A percentile compares a stretch with the other conserved stretches of the same genome.
Conservation (phyloP, 345 rosid genomes). For the Acer yangbiense region DNA sequence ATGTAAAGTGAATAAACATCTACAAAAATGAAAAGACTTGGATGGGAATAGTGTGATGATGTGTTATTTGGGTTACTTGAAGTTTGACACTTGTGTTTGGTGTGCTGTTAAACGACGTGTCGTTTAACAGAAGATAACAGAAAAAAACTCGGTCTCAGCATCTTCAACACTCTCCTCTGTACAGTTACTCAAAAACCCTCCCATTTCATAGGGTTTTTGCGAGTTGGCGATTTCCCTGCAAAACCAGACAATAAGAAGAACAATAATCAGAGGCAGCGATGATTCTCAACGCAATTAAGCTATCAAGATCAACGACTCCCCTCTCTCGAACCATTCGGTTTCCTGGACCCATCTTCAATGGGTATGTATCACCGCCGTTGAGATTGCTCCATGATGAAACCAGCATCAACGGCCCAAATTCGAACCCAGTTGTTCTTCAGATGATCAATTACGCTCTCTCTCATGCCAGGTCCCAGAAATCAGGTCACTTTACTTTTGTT, state of each 20-base stretch:
- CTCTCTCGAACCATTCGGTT: conserved; percentile 6
- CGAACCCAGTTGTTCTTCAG: conserved; percentile 75
- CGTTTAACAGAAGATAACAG: neutral
- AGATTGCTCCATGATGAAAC: conserved; percentile 55
- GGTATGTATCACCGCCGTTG: conserved; percentile 18
- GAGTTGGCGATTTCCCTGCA: neutral
- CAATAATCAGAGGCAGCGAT: conserved; percentile 31
- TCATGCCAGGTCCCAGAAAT: conserved; percentile 63
- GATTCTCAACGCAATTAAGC: conserved; percentile 43
- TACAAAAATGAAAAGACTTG: too few species aligned
- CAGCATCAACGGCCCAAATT: conserved; percentile 39
- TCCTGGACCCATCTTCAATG: conserved; percentile 1
- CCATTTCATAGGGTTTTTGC: conserved; percentile 5
- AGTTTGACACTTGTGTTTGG: neutral
- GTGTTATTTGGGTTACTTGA: too few species aligned
- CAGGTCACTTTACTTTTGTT: conserved; percentile 46
- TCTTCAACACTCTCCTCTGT: neutral
- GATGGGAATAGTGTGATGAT: too few species aligned
- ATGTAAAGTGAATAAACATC: too few species aligned
- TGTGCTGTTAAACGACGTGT: neutral
- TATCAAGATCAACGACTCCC: conserved; percentile 32
- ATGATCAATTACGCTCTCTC: conserved; percentile 90
- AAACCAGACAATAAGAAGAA: neutral
- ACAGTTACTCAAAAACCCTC: conserved; percentile 19
- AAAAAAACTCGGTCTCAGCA: neutral